Evolutionary conservation across 306 rosid species (phyloP).

Genomic region (Geum urbanum): DNA sequence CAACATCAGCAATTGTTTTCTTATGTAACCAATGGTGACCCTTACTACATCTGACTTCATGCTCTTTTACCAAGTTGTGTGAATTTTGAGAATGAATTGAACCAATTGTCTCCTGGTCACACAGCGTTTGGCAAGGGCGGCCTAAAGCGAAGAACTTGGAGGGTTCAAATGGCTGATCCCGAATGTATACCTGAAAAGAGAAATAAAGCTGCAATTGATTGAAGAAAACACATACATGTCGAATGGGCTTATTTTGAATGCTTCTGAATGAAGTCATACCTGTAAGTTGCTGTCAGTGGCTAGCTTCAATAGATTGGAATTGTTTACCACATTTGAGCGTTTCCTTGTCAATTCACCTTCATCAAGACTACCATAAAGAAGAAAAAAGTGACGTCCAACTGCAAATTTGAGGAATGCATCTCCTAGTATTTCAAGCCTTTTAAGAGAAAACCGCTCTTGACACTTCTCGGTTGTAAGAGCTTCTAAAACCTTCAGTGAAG

Average conservation of each 20-base stretch:
- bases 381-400: slow-evolving; percentile 72
- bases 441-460: slow-evolving; percentile 88
- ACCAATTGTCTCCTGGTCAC: slow-evolving; percentile 50
- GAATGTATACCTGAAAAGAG: slow-evolving; percentile 65
- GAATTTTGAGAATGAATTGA: slow-evolving; percentile 42
- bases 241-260: neutral
- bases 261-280: slow-evolving; percentile 41
- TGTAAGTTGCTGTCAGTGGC: slow-evolving; percentile 70
- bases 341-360: slow-evolving; percentile 84
- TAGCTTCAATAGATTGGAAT: slow-evolving; percentile 71
- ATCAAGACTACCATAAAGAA: slow-evolving; percentile 57
- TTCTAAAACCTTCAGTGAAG: slow-evolving; percentile 62
- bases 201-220: neutral
- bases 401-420: slow-evolving; percentile 91
- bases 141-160: slow-evolving; percentile 71
- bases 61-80: slow-evolving; percentile 26
- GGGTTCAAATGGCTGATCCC: slow-evolving; percentile 76
- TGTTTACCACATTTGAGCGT: slow-evolving; percentile 67
- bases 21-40: slow-evolving; percentile 84
- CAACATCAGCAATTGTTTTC: slow-evolving; percentile 79
- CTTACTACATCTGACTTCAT: slow-evolving; percentile 56
- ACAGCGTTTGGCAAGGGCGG: slow-evolving; percentile 61
- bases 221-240: neutral
- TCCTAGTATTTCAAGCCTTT: slow-evolving; percentile 96
- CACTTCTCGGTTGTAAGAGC: slow-evolving; percentile 94